Base-by-base conservation (phyloP, 148 eudicot species). In the Diospyros kaki region DNA sequence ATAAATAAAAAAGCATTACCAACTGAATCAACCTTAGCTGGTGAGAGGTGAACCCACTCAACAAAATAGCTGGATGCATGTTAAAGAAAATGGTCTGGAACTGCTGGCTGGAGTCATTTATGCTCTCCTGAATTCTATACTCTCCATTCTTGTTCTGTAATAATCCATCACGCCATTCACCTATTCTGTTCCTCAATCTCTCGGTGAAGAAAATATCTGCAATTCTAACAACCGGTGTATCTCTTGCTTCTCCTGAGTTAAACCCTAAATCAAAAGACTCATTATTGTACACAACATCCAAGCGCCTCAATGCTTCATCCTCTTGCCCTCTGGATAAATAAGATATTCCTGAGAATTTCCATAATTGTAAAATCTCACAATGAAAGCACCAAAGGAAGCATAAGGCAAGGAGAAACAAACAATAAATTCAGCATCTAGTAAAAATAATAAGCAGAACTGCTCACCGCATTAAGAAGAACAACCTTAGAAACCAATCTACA, bases 271-370 rank as follows among this genome's bases (percentile, higher is more conserved):
- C 82, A 11, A 51, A 71, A 14, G 76, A 50, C 69, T 86, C 88
- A 74, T 81, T 80, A 69, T 75, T 77, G 79, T 84, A 85, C 68
- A 70, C 73, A 48, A 74, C 70, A 46, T 79, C 75, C 78, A 92
- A 80, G 79, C 76, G 84, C 69, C 80, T 81, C 75, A 91, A 72
- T 11, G 90, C 94, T 75, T 86, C 87, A 18, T 89, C 90, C 83
- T 95, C 96, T 86, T 89, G 99, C 73, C 86, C 81, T 95, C 97
- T 92, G 87, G 99, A 95, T 91, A 95, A 88, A 92, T 95, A 95
- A 86, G 97, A 95, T 86, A 90, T 81, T 77, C 99, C 97, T 95
- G 99, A 89, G 89, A 89, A 87, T 82, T 85, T 71, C 74, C 83
- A 83, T 79, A 66, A 82, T 76, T 59, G 80, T 83, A 79, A 88